Evolutionary conservation across 306 rosid genomes (phyloP).

Genomic region (Malus domestica): ASM211411v1 NC_041804.1:10478001-10478500

Average conservation of each 20-base stretch:
- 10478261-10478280: conserved; percentile 28
- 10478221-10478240: background rate
- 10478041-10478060: conserved; percentile 47
- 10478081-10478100: conserved; percentile 31
- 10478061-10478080: conserved; percentile 30
- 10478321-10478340: conserved; percentile 20
- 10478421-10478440: conserved; percentile 21
- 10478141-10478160: background rate
- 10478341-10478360: conserved; percentile 17
- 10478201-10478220: background rate
- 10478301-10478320: conserved; percentile 22
- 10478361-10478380: conserved; percentile 12
- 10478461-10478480: background rate
- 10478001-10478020: conserved; percentile 43
- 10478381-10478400: conserved; percentile 36
- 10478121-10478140: conserved; percentile 14
- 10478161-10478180: conserved; percentile 1
- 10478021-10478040: conserved; percentile 71
- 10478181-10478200: conserved; percentile 4
- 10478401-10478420: conserved; percentile 20
- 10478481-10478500: background rate
- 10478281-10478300: conserved; percentile 13
- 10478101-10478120: conserved; percentile 36
- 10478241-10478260: conserved; percentile 22
- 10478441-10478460: conserved; percentile 13